Evolutionary conservation across 1,139 yeast species (phyloP).

Genomic region (Hemisphaericaspora xylofermentans): DNA sequence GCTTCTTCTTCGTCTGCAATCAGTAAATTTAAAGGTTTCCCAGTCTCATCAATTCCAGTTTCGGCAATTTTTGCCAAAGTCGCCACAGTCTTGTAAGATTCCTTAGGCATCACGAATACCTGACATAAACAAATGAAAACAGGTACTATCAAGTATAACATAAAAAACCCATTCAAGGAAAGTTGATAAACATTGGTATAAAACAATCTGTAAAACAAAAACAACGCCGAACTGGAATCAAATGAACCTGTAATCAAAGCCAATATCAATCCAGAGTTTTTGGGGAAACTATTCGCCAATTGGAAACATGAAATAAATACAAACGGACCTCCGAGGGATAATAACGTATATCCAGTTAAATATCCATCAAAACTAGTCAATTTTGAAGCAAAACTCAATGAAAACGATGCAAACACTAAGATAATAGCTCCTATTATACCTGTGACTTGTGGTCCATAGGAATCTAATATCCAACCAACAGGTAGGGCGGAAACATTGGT

Average conservation of each 20-base stretch:
- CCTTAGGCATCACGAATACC: slow-evolving; percentile 71
- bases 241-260: slow-evolving; percentile 48
- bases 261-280: slow-evolving; percentile 41
- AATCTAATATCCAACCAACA: slow-evolving; percentile 77
- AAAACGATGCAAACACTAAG: slow-evolving; percentile 52
- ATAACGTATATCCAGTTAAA: slow-evolving; percentile 37
- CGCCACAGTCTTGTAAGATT: slow-evolving; percentile 71
- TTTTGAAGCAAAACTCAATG: slow-evolving; percentile 38
- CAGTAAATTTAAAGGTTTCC: slow-evolving; percentile 44
- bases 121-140: slow-evolving; percentile 72
- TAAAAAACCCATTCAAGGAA: slow-evolving; percentile 56
- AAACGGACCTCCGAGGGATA: slow-evolving; percentile 50
- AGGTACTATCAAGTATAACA: slow-evolving; percentile 68
- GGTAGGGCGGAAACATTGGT: slow-evolving; percentile 83
- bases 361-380: slow-evolving; percentile 36
- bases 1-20: slow-evolving; percentile 34
- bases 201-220: slow-evolving; percentile 59
- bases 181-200: slow-evolving; percentile 46
- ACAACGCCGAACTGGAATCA: slow-evolving; percentile 46
- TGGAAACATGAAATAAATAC: slow-evolving; percentile 48
- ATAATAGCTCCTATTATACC: slow-evolving; percentile 71
- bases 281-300: slow-evolving; percentile 46
- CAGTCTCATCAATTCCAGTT: slow-evolving; percentile 68
- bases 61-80: slow-evolving; percentile 65
- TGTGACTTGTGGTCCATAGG: slow-evolving; percentile 75